phyloP scores from a whole-genome alignment of 192 early-diverging fungal species.

The Mortierella antarctica region DNA sequence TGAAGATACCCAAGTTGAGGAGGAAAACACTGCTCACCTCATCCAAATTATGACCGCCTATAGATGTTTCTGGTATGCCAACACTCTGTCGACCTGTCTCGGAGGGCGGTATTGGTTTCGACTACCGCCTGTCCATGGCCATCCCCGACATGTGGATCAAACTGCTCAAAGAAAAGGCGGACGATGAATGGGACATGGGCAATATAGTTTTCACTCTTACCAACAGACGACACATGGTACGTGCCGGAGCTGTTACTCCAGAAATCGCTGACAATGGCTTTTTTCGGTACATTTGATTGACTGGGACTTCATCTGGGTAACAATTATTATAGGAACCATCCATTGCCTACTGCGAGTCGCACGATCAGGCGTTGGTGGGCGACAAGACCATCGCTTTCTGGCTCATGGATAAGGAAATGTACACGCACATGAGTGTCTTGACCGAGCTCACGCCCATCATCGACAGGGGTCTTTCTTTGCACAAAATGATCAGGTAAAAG shows the following conservation, averaged over 20 bases:
- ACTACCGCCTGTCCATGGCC: slow-evolving; percentile 97
- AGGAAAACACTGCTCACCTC: too few relatives aligned
- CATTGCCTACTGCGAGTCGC: slow-evolving; percentile 95
- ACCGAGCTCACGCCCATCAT: slow-evolving; percentile 85
- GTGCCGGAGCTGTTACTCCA: neutral
- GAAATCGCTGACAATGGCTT: slow-evolving; percentile 14
- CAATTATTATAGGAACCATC: slow-evolving; percentile 77
- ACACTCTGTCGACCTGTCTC: slow-evolving; percentile 84
- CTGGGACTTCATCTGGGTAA: too few relatives aligned
- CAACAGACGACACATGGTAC: slow-evolving; percentile 87
- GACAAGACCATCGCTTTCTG: slow-evolving; percentile 99
- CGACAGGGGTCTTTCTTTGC: slow-evolving; percentile 93
- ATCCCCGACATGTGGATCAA: slow-evolving; percentile 99
- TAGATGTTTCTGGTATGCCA: slow-evolving; percentile 99
- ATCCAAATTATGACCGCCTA: too few relatives aligned
- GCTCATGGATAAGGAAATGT: slow-evolving; percentile 99
- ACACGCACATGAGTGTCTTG: slow-evolving; percentile 90
- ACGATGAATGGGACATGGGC: slow-evolving; percentile 94
- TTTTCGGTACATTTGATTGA: neutral
- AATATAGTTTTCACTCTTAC: slow-evolving; percentile 88
- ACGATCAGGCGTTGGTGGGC: slow-evolving; percentile 98
- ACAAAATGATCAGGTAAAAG: slow-evolving; percentile 91
- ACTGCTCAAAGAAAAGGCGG: slow-evolving; percentile 88
- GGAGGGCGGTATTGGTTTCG: slow-evolving; percentile 96
- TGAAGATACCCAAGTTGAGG: too few relatives aligned